Conservation (phyloP, 225 moss, liverwort and hornwort species). For the Neckera pumila region DNA sequence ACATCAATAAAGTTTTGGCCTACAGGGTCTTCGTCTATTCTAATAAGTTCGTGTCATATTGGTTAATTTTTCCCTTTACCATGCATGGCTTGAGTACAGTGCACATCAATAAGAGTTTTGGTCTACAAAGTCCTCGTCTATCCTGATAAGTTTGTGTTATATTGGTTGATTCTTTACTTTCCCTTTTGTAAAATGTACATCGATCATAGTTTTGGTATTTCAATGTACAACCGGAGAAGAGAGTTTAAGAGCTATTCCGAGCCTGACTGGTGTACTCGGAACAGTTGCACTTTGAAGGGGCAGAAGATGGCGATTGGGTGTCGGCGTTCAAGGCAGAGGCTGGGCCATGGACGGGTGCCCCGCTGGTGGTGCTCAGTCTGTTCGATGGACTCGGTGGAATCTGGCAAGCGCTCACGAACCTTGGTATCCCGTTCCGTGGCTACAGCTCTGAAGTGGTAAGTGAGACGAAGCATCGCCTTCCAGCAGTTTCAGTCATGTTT, state of each 20-base stretch:
- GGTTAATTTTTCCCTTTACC: neutral
- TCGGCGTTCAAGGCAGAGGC: constrained; percentile 26
- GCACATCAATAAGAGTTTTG: neutral
- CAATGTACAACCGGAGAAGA: neutral
- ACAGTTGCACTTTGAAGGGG: constrained; percentile 17
- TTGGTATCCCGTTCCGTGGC: constrained; percentile 48
- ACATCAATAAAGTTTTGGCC: neutral
- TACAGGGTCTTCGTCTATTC: neutral
- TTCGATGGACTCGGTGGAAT: constrained; percentile 61
- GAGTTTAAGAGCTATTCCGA: neutral
- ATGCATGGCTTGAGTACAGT: neutral
- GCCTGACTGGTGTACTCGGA: neutral
- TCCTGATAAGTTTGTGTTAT: neutral
- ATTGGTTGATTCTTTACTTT: neutral
- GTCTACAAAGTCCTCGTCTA: neutral
- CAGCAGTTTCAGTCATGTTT: neutral
- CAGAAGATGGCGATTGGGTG: constrained; percentile 45
- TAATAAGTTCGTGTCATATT: neutral
- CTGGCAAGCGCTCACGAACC: constrained; percentile 47
- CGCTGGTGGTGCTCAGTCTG: constrained; percentile 57
- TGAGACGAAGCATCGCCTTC: neutral
- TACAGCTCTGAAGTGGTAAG: constrained; percentile 66
- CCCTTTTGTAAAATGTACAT: neutral
- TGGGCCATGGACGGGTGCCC: constrained; percentile 30
- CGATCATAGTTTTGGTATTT: neutral